Percentiles rank a stretch among this genome's conserved stretches.
These are phyloP conservation scores for Selaginella moellendorffii DNA, from an alignment of 75 land plant genomes.

Conservation along the genomic window DNA sequence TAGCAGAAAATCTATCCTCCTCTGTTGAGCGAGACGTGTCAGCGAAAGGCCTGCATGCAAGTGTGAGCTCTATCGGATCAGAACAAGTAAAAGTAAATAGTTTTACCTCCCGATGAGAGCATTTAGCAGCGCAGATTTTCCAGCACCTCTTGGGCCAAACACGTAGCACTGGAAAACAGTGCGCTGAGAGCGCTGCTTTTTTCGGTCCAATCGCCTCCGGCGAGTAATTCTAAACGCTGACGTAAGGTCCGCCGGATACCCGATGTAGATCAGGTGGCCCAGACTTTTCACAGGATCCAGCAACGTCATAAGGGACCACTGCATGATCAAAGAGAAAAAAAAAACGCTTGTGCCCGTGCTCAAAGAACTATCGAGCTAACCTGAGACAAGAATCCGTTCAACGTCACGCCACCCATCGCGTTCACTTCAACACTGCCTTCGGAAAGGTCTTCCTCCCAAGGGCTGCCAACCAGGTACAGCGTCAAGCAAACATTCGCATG, in stretches of 20 bases:
- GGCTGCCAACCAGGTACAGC: slow-evolving; percentile 28
- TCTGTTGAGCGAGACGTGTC: slow-evolving; percentile 45
- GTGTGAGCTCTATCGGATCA: not conserved
- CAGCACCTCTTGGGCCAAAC: slow-evolving; percentile 74
- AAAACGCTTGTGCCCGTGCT: not conserved
- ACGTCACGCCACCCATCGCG: slow-evolving; percentile 55
- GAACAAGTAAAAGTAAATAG: not conserved
- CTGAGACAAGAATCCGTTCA: slow-evolving; percentile 80
- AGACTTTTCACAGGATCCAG: slow-evolving; percentile 63
- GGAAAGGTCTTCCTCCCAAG: slow-evolving; percentile 63
- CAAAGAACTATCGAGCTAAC: slow-evolving; percentile 12
- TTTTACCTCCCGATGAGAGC: slow-evolving; percentile 73
- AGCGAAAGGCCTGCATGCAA: slow-evolving; percentile 48
- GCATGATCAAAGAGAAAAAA: slow-evolving; percentile 17
- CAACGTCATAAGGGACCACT: slow-evolving; percentile 96
- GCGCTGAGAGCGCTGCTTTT: slow-evolving; percentile 56
- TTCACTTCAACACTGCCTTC: slow-evolving; percentile 56
- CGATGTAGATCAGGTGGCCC: slow-evolving; percentile 72
- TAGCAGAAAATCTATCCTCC: slow-evolving; percentile 52
- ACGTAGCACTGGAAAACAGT: slow-evolving; percentile 85
- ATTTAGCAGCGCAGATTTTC: slow-evolving; percentile 70
- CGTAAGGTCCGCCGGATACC: slow-evolving; percentile 56
- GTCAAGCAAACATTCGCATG: not conserved
- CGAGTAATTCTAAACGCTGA: slow-evolving; percentile 58
- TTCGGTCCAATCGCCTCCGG: slow-evolving; percentile 66